Evolutionary conservation across 1,284 basidiomycete genomes (phyloP), one percentile per base, ranked within the genome.

Genomic region (Gymnopus androsaceus): DNA sequence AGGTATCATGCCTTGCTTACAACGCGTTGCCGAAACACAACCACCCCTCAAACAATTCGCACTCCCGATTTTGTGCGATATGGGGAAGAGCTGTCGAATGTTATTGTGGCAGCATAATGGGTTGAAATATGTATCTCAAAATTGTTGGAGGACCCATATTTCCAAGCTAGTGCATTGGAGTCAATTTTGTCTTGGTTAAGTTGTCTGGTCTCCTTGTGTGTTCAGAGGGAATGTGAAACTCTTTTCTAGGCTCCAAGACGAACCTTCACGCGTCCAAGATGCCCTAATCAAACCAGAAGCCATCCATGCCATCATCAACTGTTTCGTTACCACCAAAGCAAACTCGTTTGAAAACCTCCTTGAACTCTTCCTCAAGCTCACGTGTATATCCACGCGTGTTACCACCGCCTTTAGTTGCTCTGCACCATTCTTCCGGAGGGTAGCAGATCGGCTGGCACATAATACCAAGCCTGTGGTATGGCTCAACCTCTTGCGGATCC

Each of bases 11-110:
- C 94, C 96, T 1, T 85, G 92, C 61, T 80, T 99, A 37, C 91
- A 94, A 69, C 84, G 87, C 3, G 88, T 98, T 46, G 92, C 95
- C 57, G 83, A 88, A 65, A 90, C 86, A 11, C 90, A 85, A 58
- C 96, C 94, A 15, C 95, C 94, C 0, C 79, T 98, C 62, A 95
- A 94, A 70, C 95, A 98, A 67, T 98, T 98, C 66, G 96, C 96
- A 0, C 77, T 99, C 47, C 96, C 96, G 0, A 95, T 98, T 61
- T 78, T 99, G 7, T 98, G 96, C 71, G 96, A 98, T 68, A 82
- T 98, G 1, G 93, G 94, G 51, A 97, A 96, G 76, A 91, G 87
- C 51, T 94, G 93, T 65, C 80, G 95, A 31, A 88, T 87, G 38
- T 67, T 95, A 51, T 72, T 97, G 49, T 95, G 94, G 94, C 91